Evolutionary conservation across 768 basidiomycete genomes (phyloP), one percentile per base, ranked within the genome.

Genomic region (Suillus occidentalis): DNA sequence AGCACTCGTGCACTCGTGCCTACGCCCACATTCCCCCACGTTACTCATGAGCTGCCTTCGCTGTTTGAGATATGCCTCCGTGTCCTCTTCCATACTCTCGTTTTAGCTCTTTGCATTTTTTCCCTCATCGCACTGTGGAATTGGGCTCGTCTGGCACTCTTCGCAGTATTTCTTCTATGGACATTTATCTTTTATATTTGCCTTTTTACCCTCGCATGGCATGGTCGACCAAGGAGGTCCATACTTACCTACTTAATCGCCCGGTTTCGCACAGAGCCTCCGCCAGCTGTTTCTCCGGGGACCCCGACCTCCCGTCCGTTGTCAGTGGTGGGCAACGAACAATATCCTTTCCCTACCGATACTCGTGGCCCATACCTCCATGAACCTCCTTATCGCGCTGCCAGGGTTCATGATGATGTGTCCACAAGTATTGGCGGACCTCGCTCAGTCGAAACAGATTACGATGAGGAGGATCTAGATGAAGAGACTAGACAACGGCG

Each of bases 401-500:
- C 82, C 0, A 58, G 57, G 39, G 78, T 73, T 20, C 77, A 78
- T 25, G 87, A 88, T 63, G 79, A 79, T 63, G 74, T 77, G 70
- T 72, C 78, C 62, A 66, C 75, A 63, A 66, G 75, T 58, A 78
- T 78, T 64, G 74, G 78, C 22, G 79, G 76, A n/a, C 84, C 82
- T 53, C 81, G 80, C 60, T 85, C 82, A 66, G 79, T 79, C 57
- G 87, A 85, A 40, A 82, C 81, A 8, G 89, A 87, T 61, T 85
- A 85, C 13, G 81, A 85, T 12, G 88, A 91, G 22, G 88, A 89
- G 37, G 89, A 91, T 56, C 79, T 89, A 63, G 91, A 93, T 68
- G 91, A 93, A 67, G 87, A 89, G 58, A 83, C 86, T 14, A 81
- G 87, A 65, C 91, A 92, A 73, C 82, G 86, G 65, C 81, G 85